A percentile compares a stretch with the other conserved stretches of the same genome.
Evolutionary conservation across 768 basidiomycete species (phyloP).

Genomic region (Lentinula boryana): DNA sequence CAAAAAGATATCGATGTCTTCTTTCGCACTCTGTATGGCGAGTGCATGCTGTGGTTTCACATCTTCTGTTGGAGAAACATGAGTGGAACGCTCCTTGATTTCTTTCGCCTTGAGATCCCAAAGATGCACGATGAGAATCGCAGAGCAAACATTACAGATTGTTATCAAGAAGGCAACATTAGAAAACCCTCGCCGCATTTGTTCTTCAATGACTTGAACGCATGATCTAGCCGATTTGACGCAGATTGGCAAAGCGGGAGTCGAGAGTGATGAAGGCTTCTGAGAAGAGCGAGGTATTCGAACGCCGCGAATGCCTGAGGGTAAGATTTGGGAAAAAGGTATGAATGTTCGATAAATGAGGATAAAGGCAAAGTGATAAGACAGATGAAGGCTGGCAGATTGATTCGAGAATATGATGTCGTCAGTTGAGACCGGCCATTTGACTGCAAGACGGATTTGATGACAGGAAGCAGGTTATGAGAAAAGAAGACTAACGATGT

Average conservation of each 20-base stretch:
- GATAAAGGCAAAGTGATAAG: conserved; percentile 60
- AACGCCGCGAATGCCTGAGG: background rate
- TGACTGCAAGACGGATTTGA: conserved; percentile 30
- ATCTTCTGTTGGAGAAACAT: conserved; percentile 17
- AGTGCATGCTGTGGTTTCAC: conserved; percentile 25
- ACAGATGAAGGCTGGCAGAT: conserved; percentile 48
- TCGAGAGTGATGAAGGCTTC: conserved; percentile 17
- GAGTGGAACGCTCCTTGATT: conserved; percentile 20
- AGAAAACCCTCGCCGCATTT: conserved; percentile 38
- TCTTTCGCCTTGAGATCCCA: conserved; percentile 53
- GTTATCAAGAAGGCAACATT: conserved; percentile 37
- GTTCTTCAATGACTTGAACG: conserved; percentile 51
- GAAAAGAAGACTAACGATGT: conserved; percentile 40
- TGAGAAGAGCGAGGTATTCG: conserved; percentile 1
- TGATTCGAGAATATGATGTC: conserved; percentile 47
- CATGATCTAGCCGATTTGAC: conserved; percentile 56
- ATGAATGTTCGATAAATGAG: conserved; percentile 69
- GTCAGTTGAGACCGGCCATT: conserved; percentile 50
- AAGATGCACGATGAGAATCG: conserved; percentile 46
- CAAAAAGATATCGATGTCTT: conserved; percentile 35
- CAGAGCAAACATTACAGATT: conserved; percentile 44
- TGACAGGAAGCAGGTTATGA: background rate
- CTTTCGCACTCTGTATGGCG: conserved; percentile 27
- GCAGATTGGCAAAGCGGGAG: conserved; percentile 50
- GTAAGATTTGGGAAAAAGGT: conserved; percentile 15